Conservation (phyloP, 345 rosid genomes). For the Boechera retrofracta region DNA sequence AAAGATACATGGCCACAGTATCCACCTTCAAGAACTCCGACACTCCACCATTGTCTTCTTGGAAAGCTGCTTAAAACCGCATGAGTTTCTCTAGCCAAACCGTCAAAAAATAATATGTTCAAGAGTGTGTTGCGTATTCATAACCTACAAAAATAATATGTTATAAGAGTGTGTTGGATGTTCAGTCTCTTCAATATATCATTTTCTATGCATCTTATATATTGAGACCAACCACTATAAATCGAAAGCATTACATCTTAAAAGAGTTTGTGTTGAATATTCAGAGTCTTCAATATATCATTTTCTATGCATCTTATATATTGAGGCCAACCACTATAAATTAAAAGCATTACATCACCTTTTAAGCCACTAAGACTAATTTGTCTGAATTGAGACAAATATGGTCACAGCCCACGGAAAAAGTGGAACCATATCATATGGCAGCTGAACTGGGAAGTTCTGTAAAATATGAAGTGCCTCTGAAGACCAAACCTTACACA, state of each 20-base stretch:
- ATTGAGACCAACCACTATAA: not conserved
- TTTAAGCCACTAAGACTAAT: not conserved
- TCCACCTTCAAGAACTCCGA: constrained; percentile 43
- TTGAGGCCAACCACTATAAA: not conserved
- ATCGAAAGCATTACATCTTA: not conserved
- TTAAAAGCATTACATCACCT: not conserved
- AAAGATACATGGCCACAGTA: constrained; percentile 25
- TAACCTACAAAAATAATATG: not conserved
- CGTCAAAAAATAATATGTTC: not conserved
- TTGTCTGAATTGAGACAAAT: not conserved
- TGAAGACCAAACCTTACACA: constrained; percentile 28
- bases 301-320: not conserved
- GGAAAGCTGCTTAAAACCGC: constrained; percentile 30
- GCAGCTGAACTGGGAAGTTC: not conserved
- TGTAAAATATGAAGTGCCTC: constrained; percentile 6
- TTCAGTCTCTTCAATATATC: not conserved
- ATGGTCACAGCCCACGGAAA: not conserved
- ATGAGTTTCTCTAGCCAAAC: not conserved
- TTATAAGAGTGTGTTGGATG: not conserved
- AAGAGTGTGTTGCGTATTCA: not conserved
- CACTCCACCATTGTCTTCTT: constrained; percentile 58
- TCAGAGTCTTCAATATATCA: not conserved
- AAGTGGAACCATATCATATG: not conserved
- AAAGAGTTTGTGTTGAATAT: not conserved
- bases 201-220: not conserved